A percentile compares a stretch with the other conserved stretches of the same genome.
phyloP scores from a whole-genome alignment of 352 stramenopile genomes.

The Phytophthora cryptogea region DNA sequence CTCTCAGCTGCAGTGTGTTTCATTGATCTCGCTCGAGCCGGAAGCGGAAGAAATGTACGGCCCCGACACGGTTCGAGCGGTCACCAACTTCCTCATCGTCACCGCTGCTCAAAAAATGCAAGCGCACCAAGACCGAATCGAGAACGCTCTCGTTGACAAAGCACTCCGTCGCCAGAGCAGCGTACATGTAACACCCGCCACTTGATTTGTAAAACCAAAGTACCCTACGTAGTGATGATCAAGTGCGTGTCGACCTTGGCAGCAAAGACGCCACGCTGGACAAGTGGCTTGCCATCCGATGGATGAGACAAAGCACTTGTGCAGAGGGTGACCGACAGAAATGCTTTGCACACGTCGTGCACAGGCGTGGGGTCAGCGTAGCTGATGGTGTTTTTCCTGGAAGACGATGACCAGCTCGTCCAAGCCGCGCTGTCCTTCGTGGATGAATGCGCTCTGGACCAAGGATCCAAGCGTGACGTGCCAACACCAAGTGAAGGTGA shows the following conservation, averaged over 20 bases:
- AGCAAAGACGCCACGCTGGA: background rate
- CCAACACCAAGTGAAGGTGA: background rate
- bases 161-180: slow-evolving; percentile 10
- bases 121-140: slow-evolving; percentile 38
- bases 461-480: background rate
- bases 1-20: slow-evolving; percentile 34
- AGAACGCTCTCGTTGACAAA: slow-evolving; percentile 34
- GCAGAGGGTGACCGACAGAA: slow-evolving; percentile 6
- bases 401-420: slow-evolving; percentile 20
- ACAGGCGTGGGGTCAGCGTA: no score
- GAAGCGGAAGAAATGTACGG: slow-evolving; percentile 31
- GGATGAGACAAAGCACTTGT: background rate
- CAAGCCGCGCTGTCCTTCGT: slow-evolving; percentile 32
- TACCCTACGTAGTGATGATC: background rate
- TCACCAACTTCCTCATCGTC: slow-evolving; percentile 43
- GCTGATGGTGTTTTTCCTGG: slow-evolving; percentile 23
- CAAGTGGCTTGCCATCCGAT: background rate
- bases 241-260: background rate
- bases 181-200: background rate
- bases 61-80: slow-evolving; percentile 23
- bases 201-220: background rate
- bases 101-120: slow-evolving; percentile 36
- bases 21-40: slow-evolving; percentile 33
- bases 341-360: slow-evolving; percentile 4
- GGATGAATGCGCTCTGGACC: slow-evolving; percentile 14